phyloP scores from a whole-genome alignment of 2,329 filamentous ascomycete genomes.

The Pleomassaria siparia region DNA sequence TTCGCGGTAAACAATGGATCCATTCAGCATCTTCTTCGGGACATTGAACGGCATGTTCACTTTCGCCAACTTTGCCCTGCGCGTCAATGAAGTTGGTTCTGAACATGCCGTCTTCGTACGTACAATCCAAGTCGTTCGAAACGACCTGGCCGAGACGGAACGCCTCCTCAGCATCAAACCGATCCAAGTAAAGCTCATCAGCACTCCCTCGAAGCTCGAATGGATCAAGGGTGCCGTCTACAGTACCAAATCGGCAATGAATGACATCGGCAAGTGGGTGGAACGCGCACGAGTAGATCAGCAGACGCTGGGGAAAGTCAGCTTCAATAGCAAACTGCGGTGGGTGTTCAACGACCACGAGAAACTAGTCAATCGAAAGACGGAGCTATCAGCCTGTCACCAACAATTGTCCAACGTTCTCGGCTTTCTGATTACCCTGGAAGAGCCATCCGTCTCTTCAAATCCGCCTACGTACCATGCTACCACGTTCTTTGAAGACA shows the following conservation, averaged over 20 bases:
- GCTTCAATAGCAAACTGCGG: conserved; percentile 20
- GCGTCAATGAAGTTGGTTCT: conserved; percentile 21
- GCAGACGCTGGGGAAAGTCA: conserved; percentile 19
- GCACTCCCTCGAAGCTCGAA: conserved; percentile 17
- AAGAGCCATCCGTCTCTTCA: conserved; percentile 4
- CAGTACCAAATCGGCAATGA: conserved; percentile 21
- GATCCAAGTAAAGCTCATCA: conserved; percentile 14
- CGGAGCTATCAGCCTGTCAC: conserved; percentile 24
- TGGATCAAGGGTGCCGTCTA: conserved; percentile 22
- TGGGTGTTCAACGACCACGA: conserved; percentile 27
- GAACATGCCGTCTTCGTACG: conserved; percentile 31
- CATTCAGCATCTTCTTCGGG: conserved; percentile 13
- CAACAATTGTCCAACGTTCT: conserved; percentile 28
- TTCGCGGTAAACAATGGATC: neutral
- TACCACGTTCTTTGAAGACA: conserved; percentile 9
- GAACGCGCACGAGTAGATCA: conserved; percentile 21
- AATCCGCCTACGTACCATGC: conserved; percentile 7
- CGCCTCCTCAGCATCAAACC: conserved; percentile 15
- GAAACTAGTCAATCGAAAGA: conserved; percentile 23
- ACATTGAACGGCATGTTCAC: conserved; percentile 25
- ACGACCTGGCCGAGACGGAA: conserved; percentile 23
- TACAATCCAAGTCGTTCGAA: conserved; percentile 24
- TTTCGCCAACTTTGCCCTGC: conserved; percentile 25
- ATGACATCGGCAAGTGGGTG: conserved; percentile 29
- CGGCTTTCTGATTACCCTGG: conserved; percentile 17